Conservation (phyloP, 805 yeast genomes). For the Sugiyamaella valdiviana region DNA sequence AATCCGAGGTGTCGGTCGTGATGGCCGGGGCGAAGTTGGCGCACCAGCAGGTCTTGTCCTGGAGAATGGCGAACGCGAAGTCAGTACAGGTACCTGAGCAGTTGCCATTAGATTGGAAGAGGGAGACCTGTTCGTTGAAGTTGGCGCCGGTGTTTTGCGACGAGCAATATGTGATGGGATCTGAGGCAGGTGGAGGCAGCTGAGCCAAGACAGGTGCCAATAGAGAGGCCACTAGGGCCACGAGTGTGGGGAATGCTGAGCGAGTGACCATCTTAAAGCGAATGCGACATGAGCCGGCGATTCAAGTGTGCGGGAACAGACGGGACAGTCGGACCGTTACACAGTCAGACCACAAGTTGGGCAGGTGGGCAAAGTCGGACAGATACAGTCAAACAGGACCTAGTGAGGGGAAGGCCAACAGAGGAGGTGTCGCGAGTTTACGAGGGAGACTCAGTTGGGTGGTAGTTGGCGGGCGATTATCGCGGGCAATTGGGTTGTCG, state of each 20-base stretch:
- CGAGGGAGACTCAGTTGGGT: too few species aligned
- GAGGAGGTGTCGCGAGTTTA: too few species aligned
- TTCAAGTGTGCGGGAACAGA: too few species aligned
- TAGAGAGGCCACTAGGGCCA: not conserved
- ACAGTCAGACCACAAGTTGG: too few species aligned
- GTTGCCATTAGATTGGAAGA: conserved; percentile 44
- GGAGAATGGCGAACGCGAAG: conserved; percentile 49
- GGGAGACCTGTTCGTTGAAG: conserved; percentile 17
- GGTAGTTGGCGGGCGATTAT: not conserved
- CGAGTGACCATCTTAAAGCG: not conserved
- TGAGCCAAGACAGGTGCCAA: too few species aligned
- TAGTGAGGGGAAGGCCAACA: too few species aligned
- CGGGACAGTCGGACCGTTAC: not conserved
- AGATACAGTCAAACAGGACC: too few species aligned
- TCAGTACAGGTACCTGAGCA: conserved; percentile 46
- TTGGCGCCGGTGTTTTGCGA: conserved; percentile 36
- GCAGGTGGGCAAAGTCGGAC: not conserved
- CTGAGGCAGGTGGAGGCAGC: not conserved
- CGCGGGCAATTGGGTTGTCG: not conserved
- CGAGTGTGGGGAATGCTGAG: not conserved
- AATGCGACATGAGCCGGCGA: not conserved
- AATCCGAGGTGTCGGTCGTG: conserved; percentile 32
- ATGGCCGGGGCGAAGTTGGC: conserved; percentile 45
- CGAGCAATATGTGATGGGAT: conserved; percentile 31
- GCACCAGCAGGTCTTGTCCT: conserved; percentile 54